These are phyloP conservation scores for Stachybotrys chartarum DNA, from an alignment of 2,329 filamentous ascomycete genomes.

Conservation along the genomic window DNA sequence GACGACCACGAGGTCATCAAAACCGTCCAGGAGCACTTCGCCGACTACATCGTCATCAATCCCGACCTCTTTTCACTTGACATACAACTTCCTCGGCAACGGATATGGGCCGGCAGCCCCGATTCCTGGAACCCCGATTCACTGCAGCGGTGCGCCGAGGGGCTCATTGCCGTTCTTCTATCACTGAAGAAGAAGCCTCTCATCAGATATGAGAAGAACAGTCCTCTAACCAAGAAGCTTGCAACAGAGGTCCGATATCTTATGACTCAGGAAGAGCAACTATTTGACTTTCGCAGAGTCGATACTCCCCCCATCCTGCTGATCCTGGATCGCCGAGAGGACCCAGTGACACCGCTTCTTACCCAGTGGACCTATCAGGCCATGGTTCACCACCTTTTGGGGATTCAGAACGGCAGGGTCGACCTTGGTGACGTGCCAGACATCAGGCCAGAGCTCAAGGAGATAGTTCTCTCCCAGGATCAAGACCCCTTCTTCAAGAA, in stretches of 20 bases:
- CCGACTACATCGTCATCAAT: slow-evolving; percentile 92
- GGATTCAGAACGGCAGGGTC: slow-evolving; percentile 91
- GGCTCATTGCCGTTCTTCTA: slow-evolving; percentile 73
- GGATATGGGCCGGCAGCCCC: slow-evolving; percentile 73
- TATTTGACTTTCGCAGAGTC: slow-evolving; percentile 92
- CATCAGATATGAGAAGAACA: slow-evolving; percentile 89
- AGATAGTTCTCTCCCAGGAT: slow-evolving; percentile 92
- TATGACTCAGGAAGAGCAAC: slow-evolving; percentile 89
- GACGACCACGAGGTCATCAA: slow-evolving; percentile 98
- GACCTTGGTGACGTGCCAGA: slow-evolving; percentile 80
- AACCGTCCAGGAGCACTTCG: slow-evolving; percentile 89
- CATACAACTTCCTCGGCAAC: slow-evolving; percentile 62
- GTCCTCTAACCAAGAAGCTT: slow-evolving; percentile 82
- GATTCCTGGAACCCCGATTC: slow-evolving; percentile 90
- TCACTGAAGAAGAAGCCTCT: slow-evolving; percentile 95
- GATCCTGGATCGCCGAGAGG: slow-evolving; percentile 84
- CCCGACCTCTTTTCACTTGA: slow-evolving; percentile 84
- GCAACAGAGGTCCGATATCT: slow-evolving; percentile 88
- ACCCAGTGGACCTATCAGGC: slow-evolving; percentile 99
- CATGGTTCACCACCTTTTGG: slow-evolving; percentile 97
- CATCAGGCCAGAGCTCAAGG: slow-evolving; percentile 77
- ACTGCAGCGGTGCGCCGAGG: slow-evolving; percentile 79
- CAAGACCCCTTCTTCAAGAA: slow-evolving; percentile 99
- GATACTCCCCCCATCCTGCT: slow-evolving; percentile 92
- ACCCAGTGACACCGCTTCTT: slow-evolving; percentile 87